A percentile compares a stretch with the other conserved stretches of the same genome.
These are phyloP conservation scores for Coelastrella sp. DNA, from an alignment of 139 green algal species.

Conservation along the genomic window DNA sequence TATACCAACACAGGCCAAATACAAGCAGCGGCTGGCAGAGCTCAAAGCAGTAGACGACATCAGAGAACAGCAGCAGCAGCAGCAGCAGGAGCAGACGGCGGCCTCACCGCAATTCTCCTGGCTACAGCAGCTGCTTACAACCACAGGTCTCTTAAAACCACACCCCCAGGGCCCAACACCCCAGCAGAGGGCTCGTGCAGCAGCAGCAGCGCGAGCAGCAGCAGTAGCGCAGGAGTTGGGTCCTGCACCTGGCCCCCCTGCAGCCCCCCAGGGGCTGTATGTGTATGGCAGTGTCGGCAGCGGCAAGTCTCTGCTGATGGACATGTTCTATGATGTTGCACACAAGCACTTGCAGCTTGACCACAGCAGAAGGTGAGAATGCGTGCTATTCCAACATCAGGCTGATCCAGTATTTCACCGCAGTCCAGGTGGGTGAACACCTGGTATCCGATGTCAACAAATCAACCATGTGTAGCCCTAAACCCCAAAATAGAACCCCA, in stretches of 20 bases:
- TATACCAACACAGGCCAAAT: neutral
- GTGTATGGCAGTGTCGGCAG: constrained; percentile 78
- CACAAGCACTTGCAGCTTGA: constrained; percentile 74
- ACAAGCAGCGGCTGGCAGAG: constrained; percentile 12
- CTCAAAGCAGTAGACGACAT: neutral
- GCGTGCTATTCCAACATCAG: neutral
- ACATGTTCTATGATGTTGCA: constrained; percentile 69
- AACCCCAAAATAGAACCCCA: too few relatives aligned
- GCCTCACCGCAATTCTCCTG: constrained; percentile 31
- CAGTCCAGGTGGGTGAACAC: too few relatives aligned
- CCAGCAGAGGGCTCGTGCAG: neutral
- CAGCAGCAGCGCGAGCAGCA: constrained; percentile 32
- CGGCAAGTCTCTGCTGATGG: constrained; percentile 79
- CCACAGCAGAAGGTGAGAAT: constrained; percentile 35
- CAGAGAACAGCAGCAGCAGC: constrained; percentile 12
- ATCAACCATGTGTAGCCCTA: too few relatives aligned
- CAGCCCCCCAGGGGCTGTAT: constrained; percentile 71
- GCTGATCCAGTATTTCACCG: too few relatives aligned
- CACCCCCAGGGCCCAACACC: neutral
- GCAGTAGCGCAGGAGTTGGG: constrained; percentile 51
- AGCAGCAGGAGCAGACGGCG: constrained; percentile 13
- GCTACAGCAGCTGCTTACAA: constrained; percentile 9
- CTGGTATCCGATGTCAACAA: too few relatives aligned
- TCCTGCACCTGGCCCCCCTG: constrained; percentile 41
- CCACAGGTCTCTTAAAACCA: neutral